Evolutionary conservation across 176 grass and related monocot genomes (phyloP), one percentile per base, ranked within the genome.

Genomic region (Phyllostachys edulis): DNA sequence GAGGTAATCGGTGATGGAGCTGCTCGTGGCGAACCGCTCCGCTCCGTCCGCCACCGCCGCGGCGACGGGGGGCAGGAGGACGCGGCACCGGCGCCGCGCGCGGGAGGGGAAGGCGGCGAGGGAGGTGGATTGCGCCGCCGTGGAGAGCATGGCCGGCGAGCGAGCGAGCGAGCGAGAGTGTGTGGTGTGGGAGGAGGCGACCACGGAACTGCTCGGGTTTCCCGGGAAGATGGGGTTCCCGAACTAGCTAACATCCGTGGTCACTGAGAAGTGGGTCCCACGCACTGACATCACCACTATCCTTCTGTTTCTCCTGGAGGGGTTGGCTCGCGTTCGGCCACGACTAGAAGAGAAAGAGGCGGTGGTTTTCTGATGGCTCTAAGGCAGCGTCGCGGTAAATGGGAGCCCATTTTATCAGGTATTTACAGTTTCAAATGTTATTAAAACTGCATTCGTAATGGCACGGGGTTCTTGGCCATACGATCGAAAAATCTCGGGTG

Each of bases 1-100:
- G 63, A 97, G 82, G 88, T 92, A 97, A 63, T 94, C 88, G 21
- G 87, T 75, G 71, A 90, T 84, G 74, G 91, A 88, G 72, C 64
- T 84, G 50, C 75, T 88, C 7, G 47, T 69, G 63, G 66, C 59
- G 80, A 87, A 87, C 67, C 65, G 78, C 77, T 89, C 88, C n/a
- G 61, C 40, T 15, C 59, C 78, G 1, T 63, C 74, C 6, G 37
- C 60, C 5, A 27, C 39, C 12, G 60, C 15, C 0, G 40, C 38
- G 4, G 10, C 81, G 69, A 41, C 64, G 23, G 36, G 46, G 2
- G 47, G 59, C 52, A 66, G 67, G 9, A 61, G 11, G 69, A 17
- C 39, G 17, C 46, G 63, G 66, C 56, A 17, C 5, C 56, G 60
- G 15, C 56, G 84, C n/a, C 76, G 49, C 11, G 63, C 62, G 63